Evolutionary conservation across 2,329 filamentous ascomycete genomes (phyloP), one percentile per base, ranked within the genome.

Genomic region (Monilinia vaccinii-corymbosi): DNA sequence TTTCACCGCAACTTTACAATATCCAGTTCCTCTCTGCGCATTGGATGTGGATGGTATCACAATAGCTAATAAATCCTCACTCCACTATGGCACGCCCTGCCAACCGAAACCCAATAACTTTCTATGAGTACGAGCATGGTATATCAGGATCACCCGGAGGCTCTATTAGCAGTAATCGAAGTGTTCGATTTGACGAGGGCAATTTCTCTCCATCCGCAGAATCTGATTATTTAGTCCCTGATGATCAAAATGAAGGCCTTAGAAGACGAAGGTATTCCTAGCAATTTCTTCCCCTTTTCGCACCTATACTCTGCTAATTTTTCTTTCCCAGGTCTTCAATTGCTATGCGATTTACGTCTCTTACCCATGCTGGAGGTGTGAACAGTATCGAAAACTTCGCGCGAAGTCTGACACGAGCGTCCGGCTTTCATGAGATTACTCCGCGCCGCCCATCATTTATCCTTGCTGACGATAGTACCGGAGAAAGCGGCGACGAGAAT

Each of bases 331-430:
- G 83, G 62, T 82, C 82, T n/a, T 86, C 83, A 8, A 76, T 83
- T 44, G 80, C 79, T 36, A 77, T 81, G 63, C 78, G 79, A 38
- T 73, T 89, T 40, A 75, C 81, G 31, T 77, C 79, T 57, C 71
- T 87, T 58, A 78, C 81, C 66, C 86, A 96, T 62, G 86, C 89
- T 51, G 94, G 93, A 65, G 93, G 93, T 55, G 87, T 92, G 63
- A 97, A 97, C 77, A 95, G 89, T 73, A 88, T 97, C 68, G 87
- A 94, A 70, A 96, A 92, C 69, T 97, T 97, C 72, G 89, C 92
- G 48, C 84, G 88, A 62, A 96, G 90, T 68, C 96, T 91, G 88
- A 90, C 93, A 74, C 86, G 93, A 72, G 93, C 93, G 42, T 91
- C 91, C 31, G 87, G 82, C 60, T 97, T 97, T 73, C 82, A 85